A percentile compares a stretch with the other conserved stretches of the same genome.
These are phyloP conservation scores for Aspergillus alliaceus DNA, from an alignment of 2,329 filamentous ascomycete genomes.

Conservation along the genomic window DNA sequence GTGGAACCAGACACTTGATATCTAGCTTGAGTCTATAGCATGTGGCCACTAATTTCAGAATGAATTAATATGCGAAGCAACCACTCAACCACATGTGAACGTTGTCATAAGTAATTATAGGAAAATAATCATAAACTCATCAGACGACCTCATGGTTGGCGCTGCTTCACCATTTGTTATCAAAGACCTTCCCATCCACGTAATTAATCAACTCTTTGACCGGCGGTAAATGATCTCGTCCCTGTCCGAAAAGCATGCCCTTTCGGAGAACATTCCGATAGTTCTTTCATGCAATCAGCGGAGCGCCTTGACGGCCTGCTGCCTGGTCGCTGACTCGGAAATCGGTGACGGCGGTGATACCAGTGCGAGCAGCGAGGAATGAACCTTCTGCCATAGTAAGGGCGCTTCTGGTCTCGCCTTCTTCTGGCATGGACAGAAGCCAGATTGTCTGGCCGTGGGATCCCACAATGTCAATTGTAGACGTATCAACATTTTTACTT, in stretches of 20 bases:
- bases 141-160: not conserved
- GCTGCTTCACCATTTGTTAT: conserved; percentile 45
- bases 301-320: conserved; percentile 56
- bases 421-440: conserved; percentile 55
- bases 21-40: not conserved
- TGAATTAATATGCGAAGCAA: not conserved
- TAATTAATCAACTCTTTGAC: conserved; percentile 55
- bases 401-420: conserved; percentile 48
- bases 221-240: conserved; percentile 43
- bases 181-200: conserved; percentile 49
- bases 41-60: not conserved
- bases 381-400: conserved; percentile 60
- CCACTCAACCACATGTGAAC: not conserved
- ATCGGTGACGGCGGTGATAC: conserved; percentile 60
- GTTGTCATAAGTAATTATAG: not conserved
- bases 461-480: not conserved
- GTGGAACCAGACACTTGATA: conserved; percentile 44
- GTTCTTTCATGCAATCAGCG: conserved; percentile 57
- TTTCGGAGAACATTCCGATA: conserved; percentile 55
- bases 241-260: conserved; percentile 53
- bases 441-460: conserved; percentile 62
- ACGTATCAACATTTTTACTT: conserved; percentile 28
- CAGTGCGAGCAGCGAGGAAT: conserved; percentile 55
- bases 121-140: not conserved
- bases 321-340: conserved; percentile 59